phyloP scores from a whole-genome alignment of 2,329 filamentous ascomycete genomes.

The Pseudocercospora fuligena region DNA sequence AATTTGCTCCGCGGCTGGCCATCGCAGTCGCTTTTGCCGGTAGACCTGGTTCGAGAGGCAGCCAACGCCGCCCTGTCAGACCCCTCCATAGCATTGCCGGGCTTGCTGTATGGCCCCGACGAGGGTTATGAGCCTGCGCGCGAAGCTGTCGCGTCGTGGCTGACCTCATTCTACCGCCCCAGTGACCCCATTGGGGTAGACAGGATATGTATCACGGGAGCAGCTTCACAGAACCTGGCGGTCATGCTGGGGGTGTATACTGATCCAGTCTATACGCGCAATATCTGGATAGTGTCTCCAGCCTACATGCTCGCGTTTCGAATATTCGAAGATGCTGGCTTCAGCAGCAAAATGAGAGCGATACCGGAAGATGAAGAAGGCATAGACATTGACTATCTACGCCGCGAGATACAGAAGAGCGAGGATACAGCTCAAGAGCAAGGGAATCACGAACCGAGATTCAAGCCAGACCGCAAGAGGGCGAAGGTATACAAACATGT shows the following conservation, averaged over 20 bases:
- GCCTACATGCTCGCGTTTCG: slow-evolving; percentile 83
- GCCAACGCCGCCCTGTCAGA: slow-evolving; percentile 65
- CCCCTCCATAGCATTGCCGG: slow-evolving; percentile 62
- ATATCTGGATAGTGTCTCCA: slow-evolving; percentile 80
- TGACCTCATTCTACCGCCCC: slow-evolving; percentile 64
- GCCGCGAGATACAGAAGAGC: slow-evolving; percentile 55
- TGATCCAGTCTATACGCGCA: slow-evolving; percentile 74
- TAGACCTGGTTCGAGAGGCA: slow-evolving; percentile 64
- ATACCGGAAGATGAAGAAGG: slow-evolving; percentile 80
- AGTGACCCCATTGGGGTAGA: slow-evolving; percentile 52
- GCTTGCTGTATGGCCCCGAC: slow-evolving; percentile 81
- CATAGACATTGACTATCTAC: slow-evolving; percentile 68
- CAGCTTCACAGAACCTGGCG: slow-evolving; percentile 81
- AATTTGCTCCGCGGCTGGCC: slow-evolving; percentile 75
- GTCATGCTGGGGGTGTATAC: slow-evolving; percentile 79
- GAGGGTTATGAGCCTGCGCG: slow-evolving; percentile 73
- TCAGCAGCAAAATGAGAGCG: slow-evolving; percentile 67
- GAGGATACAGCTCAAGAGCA: slow-evolving; percentile 47
- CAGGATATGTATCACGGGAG: slow-evolving; percentile 80
- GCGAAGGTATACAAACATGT: slow-evolving; percentile 81
- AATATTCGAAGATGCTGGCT: slow-evolving; percentile 84
- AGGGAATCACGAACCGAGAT: slow-evolving; percentile 31
- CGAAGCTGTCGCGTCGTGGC: slow-evolving; percentile 70
- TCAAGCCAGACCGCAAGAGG: slow-evolving; percentile 63
- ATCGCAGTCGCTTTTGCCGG: slow-evolving; percentile 67